Base-by-base conservation (phyloP, 306 rosid genomes). In the Biancaea sappan region DNA sequence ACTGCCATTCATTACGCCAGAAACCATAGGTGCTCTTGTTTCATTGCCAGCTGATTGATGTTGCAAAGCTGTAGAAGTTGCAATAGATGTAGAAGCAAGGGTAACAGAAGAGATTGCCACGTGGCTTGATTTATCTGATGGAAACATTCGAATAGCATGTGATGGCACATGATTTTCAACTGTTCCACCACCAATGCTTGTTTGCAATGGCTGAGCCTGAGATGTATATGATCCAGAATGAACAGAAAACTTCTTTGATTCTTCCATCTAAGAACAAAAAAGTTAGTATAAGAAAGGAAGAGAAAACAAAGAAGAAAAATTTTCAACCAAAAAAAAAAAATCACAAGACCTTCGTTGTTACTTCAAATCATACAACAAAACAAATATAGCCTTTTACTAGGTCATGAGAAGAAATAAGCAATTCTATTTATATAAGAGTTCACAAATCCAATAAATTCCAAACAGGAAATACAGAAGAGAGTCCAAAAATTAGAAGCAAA, bases 251-350 rank as follows among this genome's bases (percentile, higher is more conserved):
- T 90, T 92, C 88, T 86, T 94, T 59, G 96, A 64, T 75, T 94
- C 98, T 78, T 94, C 97, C 93, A 94, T 91, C 98, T 94, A 80
- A 53, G 65, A 81, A 69, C 24, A 59, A 47, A 71, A 58, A 71
- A 38, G 46, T 56, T 1, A 48, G 51, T 22, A 47, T n/a, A 71
- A 47, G 15, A 66, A 77, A 41, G 4, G 26, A 35, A 44, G 10
- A 41, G 34, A 48, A 25, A 68, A 56, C 5, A 43, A 50, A 44
- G 34, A 61, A 25, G 11, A 41, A 31, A 61, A 72, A 52, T 21
- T 37, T 48, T 69, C 37, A 80, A 3, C 50, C 4, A 3, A 14
- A 11, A 43, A 43, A 14, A 14, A 40, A 40, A 8, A 40, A 8
- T 14, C n/a, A n/a, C n/a, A n/a, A n/a, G n/a, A n/a, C n/a, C n/a